Percentiles rank a stretch among this genome's conserved stretches.
These are phyloP conservation scores for Lagerstroemia speciosa DNA, from an alignment of 345 rosid genomes.

Conservation along the genomic window DNA sequence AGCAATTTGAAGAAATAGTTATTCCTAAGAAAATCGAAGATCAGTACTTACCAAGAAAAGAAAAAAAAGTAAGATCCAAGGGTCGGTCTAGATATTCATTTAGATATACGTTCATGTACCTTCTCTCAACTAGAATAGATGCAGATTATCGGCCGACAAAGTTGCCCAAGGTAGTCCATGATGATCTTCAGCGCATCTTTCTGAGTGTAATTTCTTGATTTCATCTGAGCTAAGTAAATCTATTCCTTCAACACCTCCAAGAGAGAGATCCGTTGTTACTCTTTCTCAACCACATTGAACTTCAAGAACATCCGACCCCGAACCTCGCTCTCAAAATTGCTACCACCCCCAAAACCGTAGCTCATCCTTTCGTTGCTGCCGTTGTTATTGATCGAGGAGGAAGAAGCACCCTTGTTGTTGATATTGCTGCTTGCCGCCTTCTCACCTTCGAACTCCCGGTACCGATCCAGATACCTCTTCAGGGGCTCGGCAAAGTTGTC, in stretches of 20 bases:
- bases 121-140: background rate
- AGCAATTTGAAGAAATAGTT: background rate
- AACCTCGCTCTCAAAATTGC: background rate
- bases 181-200: background rate
- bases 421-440: conserved; percentile 8
- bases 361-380: background rate
- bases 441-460: conserved; percentile 54
- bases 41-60: too few relatives aligned
- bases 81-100: background rate
- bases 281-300: background rate
- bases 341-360: background rate
- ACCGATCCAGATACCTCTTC: conserved; percentile 42
- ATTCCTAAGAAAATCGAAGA: background rate
- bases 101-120: background rate
- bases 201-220: background rate
- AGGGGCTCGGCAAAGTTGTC: conserved; percentile 62
- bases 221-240: background rate
- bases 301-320: background rate
- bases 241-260: background rate
- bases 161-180: too few relatives aligned
- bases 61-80: too few relatives aligned
- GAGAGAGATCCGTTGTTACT: conserved; percentile 6
- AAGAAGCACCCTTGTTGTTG: background rate
- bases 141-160: too few relatives aligned
- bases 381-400: background rate